Conservation (phyloP, 495 filamentous ascomycete species). For the Friedmanniomyces simplex region DNA sequence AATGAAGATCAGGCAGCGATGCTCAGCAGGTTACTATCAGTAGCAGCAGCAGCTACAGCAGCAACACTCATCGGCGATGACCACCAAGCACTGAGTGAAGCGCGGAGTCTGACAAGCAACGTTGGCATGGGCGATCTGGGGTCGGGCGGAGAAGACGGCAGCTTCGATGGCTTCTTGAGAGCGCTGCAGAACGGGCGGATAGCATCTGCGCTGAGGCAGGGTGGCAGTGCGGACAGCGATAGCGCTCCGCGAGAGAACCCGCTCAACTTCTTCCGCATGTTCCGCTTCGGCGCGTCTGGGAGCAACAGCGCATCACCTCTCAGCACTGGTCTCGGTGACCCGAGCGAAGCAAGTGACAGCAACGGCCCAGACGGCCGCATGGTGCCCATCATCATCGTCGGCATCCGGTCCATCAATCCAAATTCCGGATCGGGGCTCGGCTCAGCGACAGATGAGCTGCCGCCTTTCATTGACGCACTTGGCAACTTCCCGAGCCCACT, state of each 20-base stretch:
- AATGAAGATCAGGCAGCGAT: constrained; percentile 36
- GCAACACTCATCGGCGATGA: constrained; percentile 37
- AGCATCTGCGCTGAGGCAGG: constrained; percentile 34
- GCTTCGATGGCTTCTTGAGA: constrained; percentile 37
- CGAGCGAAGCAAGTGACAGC: constrained; percentile 34
- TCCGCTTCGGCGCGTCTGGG: constrained; percentile 33
- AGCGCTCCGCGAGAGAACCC: constrained; percentile 23
- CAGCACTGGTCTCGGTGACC: constrained; percentile 10
- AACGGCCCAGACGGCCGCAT: constrained; percentile 49
- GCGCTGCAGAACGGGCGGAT: constrained; percentile 37
- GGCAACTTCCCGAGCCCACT: constrained; percentile 37
- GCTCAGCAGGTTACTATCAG: constrained; percentile 36
- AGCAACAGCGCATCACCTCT: not conserved
- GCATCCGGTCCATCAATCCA: constrained; percentile 58
- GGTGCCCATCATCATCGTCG: constrained; percentile 61
- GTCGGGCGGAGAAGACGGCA: constrained; percentile 33
- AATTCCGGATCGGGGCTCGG: constrained; percentile 33
- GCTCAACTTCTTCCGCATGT: constrained; percentile 40
- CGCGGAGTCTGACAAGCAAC: constrained; percentile 22
- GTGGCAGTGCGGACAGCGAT: constrained; percentile 24
- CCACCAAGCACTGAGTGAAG: constrained; percentile 32
- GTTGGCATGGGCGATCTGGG: constrained; percentile 15
- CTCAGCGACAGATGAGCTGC: constrained; percentile 35
- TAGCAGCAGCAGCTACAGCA: constrained; percentile 38
- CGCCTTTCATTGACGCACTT: constrained; percentile 52